Percentiles rank a stretch among this genome's conserved stretches.
Conservation (phyloP, 805 yeast genomes). For the Ogataea populi-albae region DNA sequence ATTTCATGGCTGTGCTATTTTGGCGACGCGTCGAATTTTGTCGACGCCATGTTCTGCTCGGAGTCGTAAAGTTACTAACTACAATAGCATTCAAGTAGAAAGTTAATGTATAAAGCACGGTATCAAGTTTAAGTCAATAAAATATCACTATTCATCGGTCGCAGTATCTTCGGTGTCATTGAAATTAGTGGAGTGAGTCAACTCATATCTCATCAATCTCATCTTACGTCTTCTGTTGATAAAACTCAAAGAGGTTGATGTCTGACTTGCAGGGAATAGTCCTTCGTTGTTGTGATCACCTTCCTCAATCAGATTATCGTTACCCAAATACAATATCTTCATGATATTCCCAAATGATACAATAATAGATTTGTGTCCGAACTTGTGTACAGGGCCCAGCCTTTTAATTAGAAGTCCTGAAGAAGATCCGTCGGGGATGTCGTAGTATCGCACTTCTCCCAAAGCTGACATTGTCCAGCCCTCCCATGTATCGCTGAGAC, state of each 20-base stretch:
- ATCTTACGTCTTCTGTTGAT: slow-evolving; percentile 36
- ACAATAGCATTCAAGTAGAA: no score
- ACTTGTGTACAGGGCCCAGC: slow-evolving; percentile 61
- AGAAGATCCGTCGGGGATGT: slow-evolving; percentile 48
- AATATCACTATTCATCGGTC: no score
- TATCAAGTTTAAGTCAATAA: no score
- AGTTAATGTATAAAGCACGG: no score
- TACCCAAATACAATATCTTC: slow-evolving; percentile 73
- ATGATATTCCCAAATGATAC: slow-evolving; percentile 71
- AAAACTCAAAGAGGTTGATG: slow-evolving; percentile 31
- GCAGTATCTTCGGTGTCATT: slow-evolving; percentile 20
- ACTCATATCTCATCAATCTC: slow-evolving; percentile 33
- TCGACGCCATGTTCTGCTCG: no score
- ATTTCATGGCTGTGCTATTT: no score
- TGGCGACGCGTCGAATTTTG: no score
- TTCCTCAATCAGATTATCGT: slow-evolving; percentile 64
- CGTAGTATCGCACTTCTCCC: slow-evolving; percentile 59
- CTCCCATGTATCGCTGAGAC: slow-evolving; percentile 59
- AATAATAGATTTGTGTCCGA: slow-evolving; percentile 76
- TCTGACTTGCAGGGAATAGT: slow-evolving; percentile 30
- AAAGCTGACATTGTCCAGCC: slow-evolving; percentile 75
- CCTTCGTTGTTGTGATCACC: slow-evolving; percentile 47
- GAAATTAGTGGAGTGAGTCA: slow-evolving; percentile 38
- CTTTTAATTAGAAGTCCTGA: slow-evolving; percentile 50
- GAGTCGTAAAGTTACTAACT: no score